phyloP scores from a whole-genome alignment of 257 asterid species.

The Mentha longifolia region DNA sequence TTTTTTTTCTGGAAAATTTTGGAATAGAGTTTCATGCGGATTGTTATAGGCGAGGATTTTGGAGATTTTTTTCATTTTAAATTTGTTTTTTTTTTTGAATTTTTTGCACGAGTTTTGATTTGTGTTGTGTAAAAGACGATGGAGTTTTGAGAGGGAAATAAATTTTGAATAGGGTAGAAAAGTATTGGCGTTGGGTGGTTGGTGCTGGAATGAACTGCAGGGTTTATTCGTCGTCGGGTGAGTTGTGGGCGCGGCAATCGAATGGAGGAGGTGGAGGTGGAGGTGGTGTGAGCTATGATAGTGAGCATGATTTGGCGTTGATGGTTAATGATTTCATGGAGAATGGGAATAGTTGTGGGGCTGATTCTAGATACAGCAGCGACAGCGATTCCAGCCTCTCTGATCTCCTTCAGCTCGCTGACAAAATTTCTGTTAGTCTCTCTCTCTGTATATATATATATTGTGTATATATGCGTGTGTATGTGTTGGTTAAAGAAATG shows the following conservation, averaged over 20 bases:
- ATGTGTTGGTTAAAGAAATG: slow-evolving; percentile 13
- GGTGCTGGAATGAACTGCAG: slow-evolving; percentile 59
- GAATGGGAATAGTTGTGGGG: slow-evolving; percentile 64
- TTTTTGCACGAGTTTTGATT: background rate
- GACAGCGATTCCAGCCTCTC: slow-evolving; percentile 70
- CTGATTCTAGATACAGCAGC: slow-evolving; percentile 64
- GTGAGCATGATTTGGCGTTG: slow-evolving; percentile 77
- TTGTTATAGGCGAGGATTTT: background rate
- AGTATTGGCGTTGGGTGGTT: slow-evolving; percentile 31
- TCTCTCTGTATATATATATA: background rate
- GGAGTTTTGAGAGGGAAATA: slow-evolving; percentile 15
- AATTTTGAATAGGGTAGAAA: slow-evolving; percentile 24
- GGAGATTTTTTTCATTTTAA: background rate
- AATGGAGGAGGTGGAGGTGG: slow-evolving; percentile 39
- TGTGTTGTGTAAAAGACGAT: slow-evolving; percentile 6
- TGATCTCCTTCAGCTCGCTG: slow-evolving; percentile 64
- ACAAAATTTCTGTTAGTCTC: slow-evolving; percentile 66
- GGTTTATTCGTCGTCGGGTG: slow-evolving; percentile 46
- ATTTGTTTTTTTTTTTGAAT: background rate
- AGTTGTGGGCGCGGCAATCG: slow-evolving; percentile 50
- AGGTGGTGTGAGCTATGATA: slow-evolving; percentile 58
- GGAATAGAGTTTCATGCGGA: slow-evolving; percentile 3
- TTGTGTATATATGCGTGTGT: background rate
- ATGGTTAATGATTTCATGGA: slow-evolving; percentile 86
- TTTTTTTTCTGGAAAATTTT: background rate